Base-by-base conservation (phyloP, 176 grass and related monocot genomes). In the Saccharum officinarum region DNA sequence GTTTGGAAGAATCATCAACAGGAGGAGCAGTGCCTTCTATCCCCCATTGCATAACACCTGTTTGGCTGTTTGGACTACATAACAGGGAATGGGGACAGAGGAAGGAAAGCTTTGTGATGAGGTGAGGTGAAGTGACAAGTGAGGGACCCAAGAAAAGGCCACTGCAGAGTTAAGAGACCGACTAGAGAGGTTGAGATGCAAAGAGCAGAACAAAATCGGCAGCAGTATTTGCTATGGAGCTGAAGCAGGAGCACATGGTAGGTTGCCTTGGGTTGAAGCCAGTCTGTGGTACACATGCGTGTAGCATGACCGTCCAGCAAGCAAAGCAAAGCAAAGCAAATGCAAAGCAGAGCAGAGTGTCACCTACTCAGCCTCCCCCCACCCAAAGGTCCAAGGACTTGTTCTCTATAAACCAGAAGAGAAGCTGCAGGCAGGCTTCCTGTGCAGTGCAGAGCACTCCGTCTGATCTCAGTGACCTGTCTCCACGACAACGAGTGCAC, bases 211-310 rank as follows among this genome's bases (percentile, higher is more conserved):
- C 11, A 38, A 60, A 36, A 62, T 15, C 13, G 64, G 41, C 71
- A 52, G 41, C 23, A 73, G 1, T 71, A 42, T 83, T 64, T 20
- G 70, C 55, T 82, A 67, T 30, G 9, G 34, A 57, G 57, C 25
- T 34, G 66, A 41, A 54, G 62, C 67, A 79, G 34, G 18, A 33
- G 71, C 89, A 91, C 81, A 84, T 87, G 85, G 85, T 67, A 84
- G 81, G 81, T 91, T 91, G 81, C 85, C 81, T 65, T 39, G 20
- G 81, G 33, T 15, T 34, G 76, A 91, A 91, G 85, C 70, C 63
- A 90, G 36, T 57, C 18, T 57, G 52, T 57, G 54, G 54, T 22
- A 16, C 34, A 57, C 75, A 41, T 79, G 59, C 4, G 60, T 31
- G 84, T 7, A 41, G 52, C 76, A 85, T 69, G 62, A 38, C 37